Conservation (phyloP, 768 basidiomycete genomes). For the Termitomyces sp. region DNA sequence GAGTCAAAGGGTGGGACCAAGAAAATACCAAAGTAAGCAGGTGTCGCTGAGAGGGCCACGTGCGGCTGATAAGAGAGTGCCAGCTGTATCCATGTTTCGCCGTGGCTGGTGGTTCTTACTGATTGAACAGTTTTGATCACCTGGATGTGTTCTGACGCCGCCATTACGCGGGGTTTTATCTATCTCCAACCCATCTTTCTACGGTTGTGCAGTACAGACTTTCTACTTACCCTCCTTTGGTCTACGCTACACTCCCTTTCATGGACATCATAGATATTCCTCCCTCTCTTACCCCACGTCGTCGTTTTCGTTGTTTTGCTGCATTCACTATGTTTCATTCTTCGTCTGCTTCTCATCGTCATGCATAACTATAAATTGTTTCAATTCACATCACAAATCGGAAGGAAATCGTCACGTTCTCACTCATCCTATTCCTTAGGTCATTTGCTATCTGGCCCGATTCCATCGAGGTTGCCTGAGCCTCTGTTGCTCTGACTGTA, state of each 20-base stretch:
- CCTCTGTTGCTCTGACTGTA: background rate
- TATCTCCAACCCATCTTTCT: conserved; percentile 1
- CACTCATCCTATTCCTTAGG: background rate
- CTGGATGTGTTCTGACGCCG: background rate
- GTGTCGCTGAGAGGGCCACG: background rate
- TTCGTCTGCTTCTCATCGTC: conserved; percentile 14
- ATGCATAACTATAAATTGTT: conserved; percentile 17
- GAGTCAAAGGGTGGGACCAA: conserved; percentile 21
- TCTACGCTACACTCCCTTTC: conserved; percentile 17
- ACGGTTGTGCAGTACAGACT: conserved; percentile 11
- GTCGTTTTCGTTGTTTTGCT: conserved; percentile 41
- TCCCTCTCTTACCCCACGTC: conserved; percentile 23
- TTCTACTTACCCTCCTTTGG: conserved; percentile 12
- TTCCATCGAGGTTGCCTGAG: background rate
- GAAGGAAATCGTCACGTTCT: background rate
- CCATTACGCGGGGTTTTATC: background rate
- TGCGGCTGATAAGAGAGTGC: background rate
- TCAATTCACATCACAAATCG: conserved; percentile 2
- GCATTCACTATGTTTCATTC: conserved; percentile 24
- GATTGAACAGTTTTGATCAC: background rate
- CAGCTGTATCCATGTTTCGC: conserved; percentile 4
- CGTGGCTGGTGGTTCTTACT: background rate
- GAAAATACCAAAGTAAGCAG: conserved; percentile 29
- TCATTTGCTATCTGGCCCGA: background rate
- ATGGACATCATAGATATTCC: conserved; percentile 17